These are phyloP conservation scores for Balakata baccata DNA, from an alignment of 345 rosid species.

Conservation along the genomic window DNA sequence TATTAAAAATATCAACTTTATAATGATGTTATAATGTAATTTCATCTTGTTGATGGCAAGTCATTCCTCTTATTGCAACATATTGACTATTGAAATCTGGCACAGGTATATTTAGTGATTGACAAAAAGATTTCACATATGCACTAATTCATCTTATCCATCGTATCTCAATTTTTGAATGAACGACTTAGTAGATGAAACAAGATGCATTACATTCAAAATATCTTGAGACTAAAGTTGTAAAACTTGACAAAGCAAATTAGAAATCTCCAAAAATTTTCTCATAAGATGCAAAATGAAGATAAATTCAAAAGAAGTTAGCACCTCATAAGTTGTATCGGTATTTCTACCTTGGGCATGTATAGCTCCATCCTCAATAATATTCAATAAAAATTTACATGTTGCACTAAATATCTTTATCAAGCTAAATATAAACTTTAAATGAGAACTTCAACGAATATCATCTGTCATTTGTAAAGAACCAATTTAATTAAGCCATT, in stretches of 20 bases:
- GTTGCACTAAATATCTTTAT: no score
- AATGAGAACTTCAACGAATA: constrained; percentile 1
- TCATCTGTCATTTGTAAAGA: no score
- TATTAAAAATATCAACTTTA: no score
- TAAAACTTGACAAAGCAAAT: not conserved
- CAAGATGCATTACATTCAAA: no score
- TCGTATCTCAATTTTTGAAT: not conserved
- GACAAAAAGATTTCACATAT: not conserved
- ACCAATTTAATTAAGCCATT: no score
- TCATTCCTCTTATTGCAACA: not conserved
- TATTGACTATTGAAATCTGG: not conserved
- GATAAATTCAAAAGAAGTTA: not conserved
- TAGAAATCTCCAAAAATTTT: not conserved
- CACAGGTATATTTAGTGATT: not conserved
- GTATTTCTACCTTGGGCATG: not conserved
- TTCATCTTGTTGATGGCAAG: not conserved
- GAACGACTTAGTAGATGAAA: no score
- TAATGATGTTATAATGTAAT: no score
- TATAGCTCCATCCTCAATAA: constrained; percentile 1
- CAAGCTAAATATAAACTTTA: not conserved
- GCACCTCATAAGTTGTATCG: not conserved
- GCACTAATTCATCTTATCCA: not conserved
- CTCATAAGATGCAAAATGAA: constrained; percentile 1
- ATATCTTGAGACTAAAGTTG: not conserved
- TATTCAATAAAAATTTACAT: not conserved